Conservation (phyloP, 352 stramenopile species). For the Aphanomyces stellatus region DNA sequence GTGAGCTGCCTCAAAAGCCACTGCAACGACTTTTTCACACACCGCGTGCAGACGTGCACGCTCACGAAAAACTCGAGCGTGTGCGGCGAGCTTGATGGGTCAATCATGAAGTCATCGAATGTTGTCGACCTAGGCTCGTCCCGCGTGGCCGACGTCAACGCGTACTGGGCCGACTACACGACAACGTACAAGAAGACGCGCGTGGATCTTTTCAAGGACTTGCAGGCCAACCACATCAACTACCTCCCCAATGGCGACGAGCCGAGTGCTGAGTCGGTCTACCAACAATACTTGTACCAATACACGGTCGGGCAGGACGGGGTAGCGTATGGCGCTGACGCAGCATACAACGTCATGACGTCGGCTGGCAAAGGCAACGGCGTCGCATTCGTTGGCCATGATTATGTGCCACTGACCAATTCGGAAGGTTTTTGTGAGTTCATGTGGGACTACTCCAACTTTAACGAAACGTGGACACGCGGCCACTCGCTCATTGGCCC, state of each 20-base stretch:
- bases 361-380: constrained; percentile 31
- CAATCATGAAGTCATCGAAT: constrained; percentile 36
- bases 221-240: constrained; percentile 48
- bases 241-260: constrained; percentile 23
- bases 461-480: constrained; percentile 50
- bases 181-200: background rate
- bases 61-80: constrained; percentile 36
- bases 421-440: constrained; percentile 52
- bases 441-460: constrained; percentile 56
- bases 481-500: constrained; percentile 51
- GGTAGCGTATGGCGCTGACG: constrained; percentile 25
- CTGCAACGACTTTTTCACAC: constrained; percentile 51
- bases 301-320: constrained; percentile 40
- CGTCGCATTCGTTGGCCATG: constrained; percentile 43
- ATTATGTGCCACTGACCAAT: constrained; percentile 51
- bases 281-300: constrained; percentile 48
- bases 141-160: too few relatives aligned
- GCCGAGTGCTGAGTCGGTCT: constrained; percentile 31
- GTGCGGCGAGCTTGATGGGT: constrained; percentile 55
- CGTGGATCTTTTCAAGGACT: constrained; percentile 41
- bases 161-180: background rate
- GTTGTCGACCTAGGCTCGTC: too few relatives aligned
- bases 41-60: constrained; percentile 45
- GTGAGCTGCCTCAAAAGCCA: constrained; percentile 44
- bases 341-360: constrained; percentile 17